Evolutionary conservation across 1,284 basidiomycete species (phyloP), one percentile per base, ranked within the genome.

Genomic region (Ganoderma multipileum): DNA sequence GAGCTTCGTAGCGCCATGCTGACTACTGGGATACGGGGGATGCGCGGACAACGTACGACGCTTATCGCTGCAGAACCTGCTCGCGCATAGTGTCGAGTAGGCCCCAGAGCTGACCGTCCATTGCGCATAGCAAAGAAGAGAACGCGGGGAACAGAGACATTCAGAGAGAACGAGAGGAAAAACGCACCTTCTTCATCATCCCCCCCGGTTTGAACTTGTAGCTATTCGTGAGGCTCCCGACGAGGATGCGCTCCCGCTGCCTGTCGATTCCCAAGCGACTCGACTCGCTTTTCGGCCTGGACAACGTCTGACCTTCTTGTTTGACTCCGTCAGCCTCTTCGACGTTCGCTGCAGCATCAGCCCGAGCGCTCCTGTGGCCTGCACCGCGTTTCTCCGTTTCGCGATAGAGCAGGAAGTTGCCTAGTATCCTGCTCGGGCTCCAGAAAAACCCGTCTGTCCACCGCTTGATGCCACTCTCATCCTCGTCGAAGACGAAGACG

Each of bases 361-460:
- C 75, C 68, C 85, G 83, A 7, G 81, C 81, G 68, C 84, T 85
- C 70, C 88, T 81, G 76, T 89, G 88, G 18, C 88, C 86, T 12
- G 87, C 82, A 23, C 90, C 89, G 64, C 89, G 86, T 82, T 95
- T 95, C 80, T 96, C 94, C 2, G 94, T 95, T 81, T 97, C 95
- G 70, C 95, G 91, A 81, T 98, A 98, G 67, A 97, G 89, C 78
- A 99, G 84, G 79, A 98, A 99, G 82, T 99, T 99, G 77, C 95
- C 95, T 59, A 98, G 84, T 55, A 98, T 96, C 61, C 95, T 85
- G 68, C 91, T 90, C 1, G 92, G 92, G 72, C 89, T 91, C 97
- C 97, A 99, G 76, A 95, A 93, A 79, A 95, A 92, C 6, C 97
- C 97, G 81, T 99, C 97, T 0, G 97, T 99, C 97, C 97, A 99